A percentile compares a stretch with the other conserved stretches of the same genome.
Conservation (phyloP, 2,329 filamentous ascomycete genomes). For the Colletotrichum limetticola region DNA sequence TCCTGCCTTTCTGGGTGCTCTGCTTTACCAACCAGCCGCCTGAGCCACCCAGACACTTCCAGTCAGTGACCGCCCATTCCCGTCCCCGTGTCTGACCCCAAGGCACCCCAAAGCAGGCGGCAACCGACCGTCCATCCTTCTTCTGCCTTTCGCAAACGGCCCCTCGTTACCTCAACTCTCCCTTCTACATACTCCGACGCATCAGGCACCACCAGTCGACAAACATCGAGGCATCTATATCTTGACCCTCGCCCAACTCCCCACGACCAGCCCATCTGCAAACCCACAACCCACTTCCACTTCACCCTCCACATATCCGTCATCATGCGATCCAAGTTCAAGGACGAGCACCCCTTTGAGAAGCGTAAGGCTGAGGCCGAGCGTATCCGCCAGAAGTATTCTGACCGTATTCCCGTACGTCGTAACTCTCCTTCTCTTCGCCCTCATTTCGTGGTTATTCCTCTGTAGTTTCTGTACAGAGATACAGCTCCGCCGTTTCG, state of each 20-base stretch:
- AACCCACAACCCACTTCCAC: conserved; percentile 34
- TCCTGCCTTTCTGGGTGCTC: conserved; percentile 13
- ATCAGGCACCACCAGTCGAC: conserved; percentile 31
- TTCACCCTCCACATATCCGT: conserved; percentile 45
- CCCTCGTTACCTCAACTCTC: conserved; percentile 33
- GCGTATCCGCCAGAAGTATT: conserved; percentile 98
- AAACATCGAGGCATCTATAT: conserved; percentile 32
- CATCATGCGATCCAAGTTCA: conserved; percentile 99
- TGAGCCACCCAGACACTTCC: conserved; percentile 26
- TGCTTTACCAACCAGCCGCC: conserved; percentile 18
- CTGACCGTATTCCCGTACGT: conserved; percentile 95
- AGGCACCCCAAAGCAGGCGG: conserved; percentile 33
- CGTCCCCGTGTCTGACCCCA: conserved; percentile 31
- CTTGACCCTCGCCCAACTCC: conserved; percentile 26
- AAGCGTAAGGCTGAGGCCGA: conserved; percentile 99
- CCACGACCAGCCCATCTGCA: conserved; percentile 16
- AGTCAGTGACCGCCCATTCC: conserved; percentile 36
- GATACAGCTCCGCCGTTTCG: background rate
- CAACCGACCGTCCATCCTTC: conserved; percentile 30
- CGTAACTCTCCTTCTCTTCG: conserved; percentile 1
- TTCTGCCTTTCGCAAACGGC: conserved; percentile 35
- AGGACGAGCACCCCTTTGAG: conserved; percentile 99
- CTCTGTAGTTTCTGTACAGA: background rate
- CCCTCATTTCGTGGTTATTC: background rate
- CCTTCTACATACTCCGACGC: conserved; percentile 35